These are phyloP conservation scores for Salix arbutifolia DNA, from an alignment of 345 rosid genomes.

Conservation along the genomic window DNA sequence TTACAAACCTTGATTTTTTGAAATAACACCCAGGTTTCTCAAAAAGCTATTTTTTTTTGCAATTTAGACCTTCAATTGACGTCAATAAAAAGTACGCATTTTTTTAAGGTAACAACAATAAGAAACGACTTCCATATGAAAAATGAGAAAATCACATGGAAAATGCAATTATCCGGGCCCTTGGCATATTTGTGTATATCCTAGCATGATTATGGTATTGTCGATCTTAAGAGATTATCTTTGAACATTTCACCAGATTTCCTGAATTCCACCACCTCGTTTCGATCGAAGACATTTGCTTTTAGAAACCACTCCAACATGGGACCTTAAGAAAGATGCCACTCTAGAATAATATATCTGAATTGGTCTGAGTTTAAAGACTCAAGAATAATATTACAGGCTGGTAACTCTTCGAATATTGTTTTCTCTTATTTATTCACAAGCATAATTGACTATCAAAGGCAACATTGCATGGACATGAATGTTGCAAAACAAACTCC, in stretches of 20 bases:
- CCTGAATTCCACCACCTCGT: not conserved
- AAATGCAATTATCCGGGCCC: not conserved
- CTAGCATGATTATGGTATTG: not conserved
- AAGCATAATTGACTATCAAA: not conserved
- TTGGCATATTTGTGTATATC: not conserved
- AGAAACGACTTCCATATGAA: not conserved
- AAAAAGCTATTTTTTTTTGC: too few species aligned
- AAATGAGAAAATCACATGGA: not conserved
- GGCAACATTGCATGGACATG: not conserved
- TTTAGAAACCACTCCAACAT: not conserved
- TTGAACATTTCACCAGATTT: not conserved
- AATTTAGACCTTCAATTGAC: too few species aligned
- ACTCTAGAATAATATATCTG: not conserved
- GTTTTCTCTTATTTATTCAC: not conserved
- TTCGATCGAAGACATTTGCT: not conserved
- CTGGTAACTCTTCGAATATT: not conserved
- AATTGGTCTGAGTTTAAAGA: not conserved
- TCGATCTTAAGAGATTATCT: not conserved
- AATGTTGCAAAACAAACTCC: not conserved
- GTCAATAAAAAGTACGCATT: too few species aligned
- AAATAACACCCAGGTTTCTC: too few species aligned
- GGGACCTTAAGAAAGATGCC: not conserved
- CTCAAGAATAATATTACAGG: not conserved
- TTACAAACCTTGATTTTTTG: too few species aligned
- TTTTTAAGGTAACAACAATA: not conserved